These are phyloP conservation scores for Gossypium schwendimanii DNA, from an alignment of 441 rosid genomes.

Conservation along the genomic window DNA sequence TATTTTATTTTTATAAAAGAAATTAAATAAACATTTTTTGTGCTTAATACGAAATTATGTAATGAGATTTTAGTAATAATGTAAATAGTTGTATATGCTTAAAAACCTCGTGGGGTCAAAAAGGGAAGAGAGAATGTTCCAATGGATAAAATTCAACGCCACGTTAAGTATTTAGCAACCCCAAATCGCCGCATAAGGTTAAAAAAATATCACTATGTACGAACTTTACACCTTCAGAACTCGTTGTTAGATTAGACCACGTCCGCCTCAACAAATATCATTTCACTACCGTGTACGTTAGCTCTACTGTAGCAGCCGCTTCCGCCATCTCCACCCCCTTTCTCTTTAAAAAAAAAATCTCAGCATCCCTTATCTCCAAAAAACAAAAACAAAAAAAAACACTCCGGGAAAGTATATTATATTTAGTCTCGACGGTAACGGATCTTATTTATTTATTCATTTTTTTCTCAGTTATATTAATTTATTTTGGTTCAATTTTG, in stretches of 20 bases:
- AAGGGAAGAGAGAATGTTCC: conserved; percentile 31
- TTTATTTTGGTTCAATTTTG: background rate
- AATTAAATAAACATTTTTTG: no score
- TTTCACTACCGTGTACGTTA: background rate
- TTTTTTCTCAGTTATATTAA: background rate
- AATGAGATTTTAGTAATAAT: no score
- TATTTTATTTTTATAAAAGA: no score
- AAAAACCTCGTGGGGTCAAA: background rate
- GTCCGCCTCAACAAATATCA: background rate
- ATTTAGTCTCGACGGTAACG: background rate
- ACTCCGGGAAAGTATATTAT: background rate
- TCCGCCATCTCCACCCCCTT: background rate
- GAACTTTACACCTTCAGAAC: background rate
- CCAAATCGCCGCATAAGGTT: conserved; percentile 10
- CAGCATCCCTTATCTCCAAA: background rate
- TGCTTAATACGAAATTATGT: no score
- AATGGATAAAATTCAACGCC: conserved; percentile 4
- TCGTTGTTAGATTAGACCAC: background rate
- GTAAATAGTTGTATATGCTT: no score
- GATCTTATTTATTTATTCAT: background rate
- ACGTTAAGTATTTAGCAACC: background rate
- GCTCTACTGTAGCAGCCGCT: background rate
- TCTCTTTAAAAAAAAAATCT: background rate
- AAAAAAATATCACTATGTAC: background rate
- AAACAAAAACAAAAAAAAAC: no score